phyloP scores from a whole-genome alignment of 257 asterid genomes.

The Leptodermis oblonga region DNA sequence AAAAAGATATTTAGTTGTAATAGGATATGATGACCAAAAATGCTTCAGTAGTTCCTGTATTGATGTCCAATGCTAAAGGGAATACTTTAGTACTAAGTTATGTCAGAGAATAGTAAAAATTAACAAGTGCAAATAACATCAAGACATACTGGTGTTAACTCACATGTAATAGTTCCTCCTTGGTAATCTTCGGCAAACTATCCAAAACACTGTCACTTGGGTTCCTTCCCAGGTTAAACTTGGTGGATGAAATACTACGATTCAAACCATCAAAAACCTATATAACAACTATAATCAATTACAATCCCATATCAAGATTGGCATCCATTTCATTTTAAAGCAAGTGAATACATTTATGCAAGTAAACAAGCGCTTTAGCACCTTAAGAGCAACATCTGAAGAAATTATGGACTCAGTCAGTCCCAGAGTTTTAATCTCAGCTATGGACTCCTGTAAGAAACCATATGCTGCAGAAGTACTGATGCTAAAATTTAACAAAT shows the following conservation, averaged over 20 bases:
- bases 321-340: neutral
- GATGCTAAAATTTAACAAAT: constrained; percentile 45
- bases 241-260: constrained; percentile 81
- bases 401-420: constrained; percentile 57
- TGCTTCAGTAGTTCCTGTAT: constrained; percentile 89
- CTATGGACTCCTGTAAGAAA: constrained; percentile 41
- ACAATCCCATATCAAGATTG: constrained; percentile 22
- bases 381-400: constrained; percentile 82
- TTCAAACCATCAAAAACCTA: constrained; percentile 77
- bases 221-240: constrained; percentile 75
- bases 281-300: constrained; percentile 20
- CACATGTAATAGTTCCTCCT: constrained; percentile 73
- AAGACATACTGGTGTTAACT: constrained; percentile 26
- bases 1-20: constrained; percentile 64
- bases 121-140: neutral
- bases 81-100: constrained; percentile 3
- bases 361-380: constrained; percentile 17
- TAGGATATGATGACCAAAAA: constrained; percentile 98
- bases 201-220: constrained; percentile 76
- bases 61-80: constrained; percentile 78
- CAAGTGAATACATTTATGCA: neutral
- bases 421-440: constrained; percentile 54
- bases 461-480: constrained; percentile 62
- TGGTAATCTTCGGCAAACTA: constrained; percentile 63
- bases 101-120: neutral